Base-by-base conservation (phyloP, 805 yeast species). In the Saccharomycopsis javanensis region DNA sequence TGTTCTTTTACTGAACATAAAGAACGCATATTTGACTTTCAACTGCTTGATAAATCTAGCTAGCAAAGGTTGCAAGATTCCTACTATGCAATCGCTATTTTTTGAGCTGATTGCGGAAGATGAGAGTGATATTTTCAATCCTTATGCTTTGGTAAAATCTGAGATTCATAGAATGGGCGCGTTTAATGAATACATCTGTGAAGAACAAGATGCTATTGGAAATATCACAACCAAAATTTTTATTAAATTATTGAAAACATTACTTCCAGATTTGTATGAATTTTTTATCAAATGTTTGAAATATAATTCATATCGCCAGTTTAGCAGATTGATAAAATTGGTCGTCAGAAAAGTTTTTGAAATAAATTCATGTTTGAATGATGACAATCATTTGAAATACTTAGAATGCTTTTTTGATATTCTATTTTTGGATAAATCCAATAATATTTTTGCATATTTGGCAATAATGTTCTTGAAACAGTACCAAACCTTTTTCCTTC, bases 321-420 rank as follows among this genome's bases (percentile, higher is more conserved):
- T 57, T 28, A 34, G 30, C 33, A 13, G 48, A 3, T 48, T 59
- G 28, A 51, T 56, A 23, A 45, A 35, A 4, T 31, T 46, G 5
- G 42, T 45, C 18, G 16, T 57, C 54, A 23, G 37, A n/a, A 53
- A 54, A 23, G 48, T 59, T 13, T 59, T 59, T 46, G 25, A 46
- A 7, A n/a, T 25, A 13, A 33, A 38, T n/a, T 20, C 38, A n/a
- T 28, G 55, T 13, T 30, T 57, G 23, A 34, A 46, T 4, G 61
- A 56, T 28, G 45, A 50, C 6, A 38, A 18, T 16, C 57, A 57
- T 33, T 38, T 48, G 15, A 20, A 38, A 10, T 59, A 23, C 37
- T 33, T 59, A 13, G 59, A 56, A 33, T 46, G 60, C 18, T 54
- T 56, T 34, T 54, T 57, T 10, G 60, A 57, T 42, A 60, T 60